Conservation (phyloP, 2,329 filamentous ascomycete species). For the Xylariales sp. region DNA sequence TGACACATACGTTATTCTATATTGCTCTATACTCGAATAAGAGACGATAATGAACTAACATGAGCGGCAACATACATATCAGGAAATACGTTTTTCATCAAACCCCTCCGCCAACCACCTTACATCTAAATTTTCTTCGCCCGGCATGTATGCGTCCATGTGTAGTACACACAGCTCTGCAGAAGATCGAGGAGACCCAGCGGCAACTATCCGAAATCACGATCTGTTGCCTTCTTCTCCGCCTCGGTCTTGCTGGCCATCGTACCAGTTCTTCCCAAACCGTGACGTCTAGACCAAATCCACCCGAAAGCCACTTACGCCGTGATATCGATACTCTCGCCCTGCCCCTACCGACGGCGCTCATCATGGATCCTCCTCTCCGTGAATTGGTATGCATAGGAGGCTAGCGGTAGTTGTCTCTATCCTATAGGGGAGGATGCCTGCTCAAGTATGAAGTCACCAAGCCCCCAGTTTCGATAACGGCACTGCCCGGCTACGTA, state of each 20-base stretch:
- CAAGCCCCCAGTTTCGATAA: not conserved
- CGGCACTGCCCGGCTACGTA: slow-evolving; percentile 2
- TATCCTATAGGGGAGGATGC: not conserved
- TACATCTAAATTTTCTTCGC: not conserved
- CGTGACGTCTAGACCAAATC: slow-evolving; percentile 10
- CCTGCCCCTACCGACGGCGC: not conserved
- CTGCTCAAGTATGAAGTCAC: not conserved
- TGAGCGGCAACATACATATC: not conserved
- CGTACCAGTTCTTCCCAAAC: not conserved
- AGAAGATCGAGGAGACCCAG: slow-evolving; percentile 23
- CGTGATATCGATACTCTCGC: slow-evolving; percentile 13
- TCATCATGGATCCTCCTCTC: not conserved
- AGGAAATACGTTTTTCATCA: not conserved
- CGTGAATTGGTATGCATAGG: not conserved
- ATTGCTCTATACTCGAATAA: not conserved
- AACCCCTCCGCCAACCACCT: not conserved
- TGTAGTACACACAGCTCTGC: slow-evolving; percentile 7
- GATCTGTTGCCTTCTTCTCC: slow-evolving; percentile 27
- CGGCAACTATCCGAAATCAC: slow-evolving; percentile 36
- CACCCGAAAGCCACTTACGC: slow-evolving; percentile 5
- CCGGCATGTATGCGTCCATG: not conserved
- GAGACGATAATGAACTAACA: not conserved
- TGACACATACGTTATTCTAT: slow-evolving; percentile 14
- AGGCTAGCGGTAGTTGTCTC: not conserved
- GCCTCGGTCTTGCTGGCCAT: not conserved